A percentile compares a stretch with the other conserved stretches of the same genome.
Conservation (phyloP, 306 rosid species). For the Vigna radiata region DNA sequence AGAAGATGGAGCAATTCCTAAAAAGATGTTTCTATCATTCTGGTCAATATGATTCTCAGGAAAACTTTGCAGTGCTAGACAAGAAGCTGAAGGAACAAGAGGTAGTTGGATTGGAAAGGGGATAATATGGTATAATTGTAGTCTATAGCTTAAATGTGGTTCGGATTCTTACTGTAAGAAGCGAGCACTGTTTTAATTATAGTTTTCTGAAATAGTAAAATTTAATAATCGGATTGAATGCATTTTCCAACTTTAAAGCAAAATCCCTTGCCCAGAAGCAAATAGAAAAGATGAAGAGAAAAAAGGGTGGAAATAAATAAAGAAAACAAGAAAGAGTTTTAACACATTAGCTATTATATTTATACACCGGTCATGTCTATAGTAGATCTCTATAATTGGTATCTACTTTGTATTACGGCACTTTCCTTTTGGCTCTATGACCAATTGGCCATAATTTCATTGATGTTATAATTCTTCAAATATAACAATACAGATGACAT, state of each 20-base stretch:
- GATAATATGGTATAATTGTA: constrained; percentile 7
- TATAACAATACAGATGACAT: neutral
- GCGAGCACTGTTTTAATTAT: neutral
- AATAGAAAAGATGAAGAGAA: neutral
- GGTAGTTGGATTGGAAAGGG: constrained; percentile 56
- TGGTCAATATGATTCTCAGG: constrained; percentile 90
- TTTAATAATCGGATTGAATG: constrained; percentile 14
- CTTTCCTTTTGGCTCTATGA: neutral
- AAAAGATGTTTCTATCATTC: constrained; percentile 90
- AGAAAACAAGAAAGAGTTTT: neutral
- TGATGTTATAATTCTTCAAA: neutral
- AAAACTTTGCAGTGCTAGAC: constrained; percentile 74
- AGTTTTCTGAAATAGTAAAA: neutral
- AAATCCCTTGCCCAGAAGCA: neutral
- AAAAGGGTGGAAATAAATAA: neutral
- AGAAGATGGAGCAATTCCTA: constrained; percentile 87
- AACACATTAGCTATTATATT: neutral
- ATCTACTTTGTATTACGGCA: neutral
- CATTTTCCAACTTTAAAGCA: neutral
- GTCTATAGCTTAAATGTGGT: constrained; percentile 23
- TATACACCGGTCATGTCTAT: neutral
- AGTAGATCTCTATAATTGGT: neutral
- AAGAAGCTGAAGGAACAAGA: constrained; percentile 85
- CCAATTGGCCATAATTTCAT: neutral
- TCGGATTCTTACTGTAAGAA: neutral